Base-by-base conservation (phyloP, 805 yeast genomes). In the Metschnikowia dekortorum region DNA sequence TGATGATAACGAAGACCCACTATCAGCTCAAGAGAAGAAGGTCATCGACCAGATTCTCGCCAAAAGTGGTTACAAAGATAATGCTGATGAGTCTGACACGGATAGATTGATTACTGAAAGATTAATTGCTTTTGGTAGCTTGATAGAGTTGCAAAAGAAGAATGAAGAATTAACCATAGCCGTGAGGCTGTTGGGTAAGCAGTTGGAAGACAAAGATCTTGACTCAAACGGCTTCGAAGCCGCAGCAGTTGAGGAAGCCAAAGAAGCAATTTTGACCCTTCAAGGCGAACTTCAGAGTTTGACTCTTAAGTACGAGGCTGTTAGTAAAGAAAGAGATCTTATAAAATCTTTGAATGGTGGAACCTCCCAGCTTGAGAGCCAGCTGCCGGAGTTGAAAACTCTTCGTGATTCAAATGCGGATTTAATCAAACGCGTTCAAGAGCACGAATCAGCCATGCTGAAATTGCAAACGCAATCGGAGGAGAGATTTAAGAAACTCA, bases 131-230 rank as follows among this genome's bases (percentile, higher is more conserved):
- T 92, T 91, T 68, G 79, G 76, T 39, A 79, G 78, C 59, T 76
- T 87, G 11, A 71, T 76, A 10, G 95, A 87, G 44, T 70, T 92
- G 46, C 87, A 89, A 59, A 70, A 77, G 46, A 87, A 83, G 65
- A 92, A 92, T 61, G 81, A 84, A 56, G 87, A 89, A 47, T 73
- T 92, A 29, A 67, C 90, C 34, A 70, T 74, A 35, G 81, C 87
- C 2, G 81, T 87, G 0, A 78, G 98, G 54, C 80, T 80, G 46
- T 71, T 92, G 14, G 95, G 92, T 9, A 73, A 77, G 37, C 81
- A 83, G 59, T 70, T 91, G 48, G 97, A 91, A 61, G 67, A 63
- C 6, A 79, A 81, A 45, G 96, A 87, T 57, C 62, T 64, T 33
- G 71, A 70, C 53, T 51, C 67, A 29, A 67, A 67, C 46, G 67